phyloP scores from a whole-genome alignment of 331 rosid species.

The Erythrophleum ivorense region DNA sequence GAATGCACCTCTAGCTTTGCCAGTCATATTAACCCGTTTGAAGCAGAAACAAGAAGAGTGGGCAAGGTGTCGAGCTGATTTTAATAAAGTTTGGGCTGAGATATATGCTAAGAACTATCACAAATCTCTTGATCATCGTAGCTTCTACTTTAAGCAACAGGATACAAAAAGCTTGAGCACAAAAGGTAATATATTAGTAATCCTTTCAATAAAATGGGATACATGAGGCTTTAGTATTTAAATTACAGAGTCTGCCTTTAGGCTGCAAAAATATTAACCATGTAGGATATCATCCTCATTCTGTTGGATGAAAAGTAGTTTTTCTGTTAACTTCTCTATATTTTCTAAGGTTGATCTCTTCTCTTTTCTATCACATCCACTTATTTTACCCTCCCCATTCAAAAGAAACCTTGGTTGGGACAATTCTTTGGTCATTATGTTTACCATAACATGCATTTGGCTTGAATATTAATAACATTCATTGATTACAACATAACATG shows the following conservation, averaged over 20 bases:
- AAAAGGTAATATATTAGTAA: slow-evolving; percentile 63
- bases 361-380: slow-evolving; percentile 1
- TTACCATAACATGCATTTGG: slow-evolving; percentile 23
- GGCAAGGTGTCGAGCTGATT: slow-evolving; percentile 94
- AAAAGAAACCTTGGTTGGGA: too few species aligned
- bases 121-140: slow-evolving; percentile 98
- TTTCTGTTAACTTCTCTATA: slow-evolving; percentile 9
- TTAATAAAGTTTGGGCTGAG: slow-evolving; percentile 97
- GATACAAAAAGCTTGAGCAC: slow-evolving; percentile 94
- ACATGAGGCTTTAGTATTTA: slow-evolving; percentile 24
- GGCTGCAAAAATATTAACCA: slow-evolving; percentile 5
- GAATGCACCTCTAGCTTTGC: slow-evolving; percentile 86
- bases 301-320: neutral
- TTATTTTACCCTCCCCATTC: neutral
- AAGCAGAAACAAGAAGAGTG: slow-evolving; percentile 99
- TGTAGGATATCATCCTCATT: slow-evolving; percentile 16
- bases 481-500: neutral
- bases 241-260: slow-evolving; percentile 8
- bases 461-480: slow-evolving; percentile 1
- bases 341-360: neutral
- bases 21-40: slow-evolving; percentile 88
- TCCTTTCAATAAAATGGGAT: slow-evolving; percentile 27
- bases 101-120: slow-evolving; percentile 96
- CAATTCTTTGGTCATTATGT: neutral
- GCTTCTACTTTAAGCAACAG: slow-evolving; percentile 99